These are phyloP conservation scores for Saccharomyces uvarum DNA, from an alignment of 1,139 yeast species.

Conservation along the genomic window DNA sequence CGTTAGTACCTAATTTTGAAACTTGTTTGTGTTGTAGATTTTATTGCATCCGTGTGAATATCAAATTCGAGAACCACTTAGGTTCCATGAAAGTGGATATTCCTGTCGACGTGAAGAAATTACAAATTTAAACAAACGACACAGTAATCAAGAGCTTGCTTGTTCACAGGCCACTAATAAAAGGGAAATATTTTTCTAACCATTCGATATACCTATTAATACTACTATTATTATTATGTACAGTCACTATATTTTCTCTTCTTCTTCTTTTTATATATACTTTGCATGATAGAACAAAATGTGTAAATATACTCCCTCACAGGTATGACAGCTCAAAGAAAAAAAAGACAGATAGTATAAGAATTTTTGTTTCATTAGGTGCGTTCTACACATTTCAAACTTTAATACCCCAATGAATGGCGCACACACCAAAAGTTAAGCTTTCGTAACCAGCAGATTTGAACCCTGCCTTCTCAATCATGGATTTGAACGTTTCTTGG, in stretches of 20 bases:
- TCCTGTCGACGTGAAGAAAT: slow-evolving; percentile 34
- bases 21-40: slow-evolving; percentile 47
- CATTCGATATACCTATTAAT: not conserved
- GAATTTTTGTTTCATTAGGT: not conserved
- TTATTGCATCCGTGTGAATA: slow-evolving; percentile 36
- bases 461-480: slow-evolving; percentile 95
- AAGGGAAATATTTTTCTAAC: not conserved
- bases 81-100: slow-evolving; percentile 30
- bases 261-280: not conserved
- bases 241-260: not conserved
- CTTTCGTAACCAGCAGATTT: slow-evolving; percentile 90
- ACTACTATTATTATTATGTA: not conserved
- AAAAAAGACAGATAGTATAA: not conserved
- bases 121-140: slow-evolving; percentile 5
- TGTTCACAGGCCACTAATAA: not conserved
- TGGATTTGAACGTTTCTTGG: slow-evolving; percentile 81
- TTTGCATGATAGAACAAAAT: not conserved
- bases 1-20: slow-evolving; percentile 53
- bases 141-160: not conserved
- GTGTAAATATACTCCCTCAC: not conserved
- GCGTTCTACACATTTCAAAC: slow-evolving; percentile 33
- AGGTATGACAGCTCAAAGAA: not conserved
- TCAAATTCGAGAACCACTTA: slow-evolving; percentile 30
- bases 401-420: slow-evolving; percentile 93
- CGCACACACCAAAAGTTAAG: slow-evolving; percentile 92